These are phyloP conservation scores for Globisporangium spinosum DNA, from an alignment of 352 stramenopile genomes.

Conservation along the genomic window DNA sequence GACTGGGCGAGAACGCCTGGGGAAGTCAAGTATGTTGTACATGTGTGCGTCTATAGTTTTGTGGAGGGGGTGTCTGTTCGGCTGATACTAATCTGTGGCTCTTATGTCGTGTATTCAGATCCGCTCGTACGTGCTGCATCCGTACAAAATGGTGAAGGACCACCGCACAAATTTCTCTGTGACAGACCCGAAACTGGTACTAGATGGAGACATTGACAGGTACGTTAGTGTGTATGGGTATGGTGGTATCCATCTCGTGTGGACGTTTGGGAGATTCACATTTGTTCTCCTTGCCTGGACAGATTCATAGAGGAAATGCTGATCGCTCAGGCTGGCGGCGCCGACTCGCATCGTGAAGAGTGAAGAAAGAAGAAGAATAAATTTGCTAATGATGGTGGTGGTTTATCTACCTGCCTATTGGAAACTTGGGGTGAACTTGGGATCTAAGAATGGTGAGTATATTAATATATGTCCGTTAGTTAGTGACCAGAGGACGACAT, in stretches of 20 bases:
- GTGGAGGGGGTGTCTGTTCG: background rate
- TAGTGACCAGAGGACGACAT: slow-evolving; percentile 4
- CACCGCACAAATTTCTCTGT: slow-evolving; percentile 90
- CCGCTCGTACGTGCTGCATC: slow-evolving; percentile 96
- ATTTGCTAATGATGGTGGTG: background rate
- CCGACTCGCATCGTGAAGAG: slow-evolving; percentile 2
- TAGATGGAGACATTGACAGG: slow-evolving; percentile 88
- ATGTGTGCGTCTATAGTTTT: background rate
- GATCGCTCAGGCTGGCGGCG: slow-evolving; percentile 28
- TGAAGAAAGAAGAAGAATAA: background rate
- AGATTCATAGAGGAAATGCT: slow-evolving; percentile 80
- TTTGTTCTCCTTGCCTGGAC: background rate
- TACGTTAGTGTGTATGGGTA: slow-evolving; percentile 16
- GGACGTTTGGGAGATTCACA: background rate
- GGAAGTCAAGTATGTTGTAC: slow-evolving; percentile 37
- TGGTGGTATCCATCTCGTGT: background rate
- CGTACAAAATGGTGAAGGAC: slow-evolving; percentile 98
- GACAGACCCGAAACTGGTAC: slow-evolving; percentile 79
- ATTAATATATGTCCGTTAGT: background rate
- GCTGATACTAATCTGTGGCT: slow-evolving; percentile 10
- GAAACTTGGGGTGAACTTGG: background rate
- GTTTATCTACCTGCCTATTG: background rate
- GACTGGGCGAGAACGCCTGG: slow-evolving; percentile 74
- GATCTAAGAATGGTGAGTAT: background rate
- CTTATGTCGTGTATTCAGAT: slow-evolving; percentile 87